phyloP scores from a whole-genome alignment of 768 basidiomycete species.

The Pleurotus cornucopiae region DNA sequence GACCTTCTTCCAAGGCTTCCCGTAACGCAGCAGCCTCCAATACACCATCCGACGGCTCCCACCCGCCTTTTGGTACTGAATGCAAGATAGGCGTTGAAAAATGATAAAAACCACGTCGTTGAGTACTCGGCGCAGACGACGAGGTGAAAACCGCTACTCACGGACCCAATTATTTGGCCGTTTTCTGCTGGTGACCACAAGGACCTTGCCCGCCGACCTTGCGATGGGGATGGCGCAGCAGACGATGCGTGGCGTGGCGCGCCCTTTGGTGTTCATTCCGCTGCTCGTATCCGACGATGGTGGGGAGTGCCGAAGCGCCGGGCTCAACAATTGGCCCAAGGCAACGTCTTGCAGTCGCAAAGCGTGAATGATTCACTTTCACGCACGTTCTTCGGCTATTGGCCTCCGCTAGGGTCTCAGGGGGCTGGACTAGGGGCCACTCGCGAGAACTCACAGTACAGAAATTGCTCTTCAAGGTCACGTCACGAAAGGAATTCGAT shows the following conservation, averaged over 20 bases:
- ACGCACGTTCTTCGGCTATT: conserved; percentile 53
- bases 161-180: conserved; percentile 81
- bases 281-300: conserved; percentile 5
- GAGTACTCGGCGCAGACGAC: not conserved
- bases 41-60: conserved; percentile 76
- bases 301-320: not conserved
- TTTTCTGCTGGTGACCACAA: conserved; percentile 83
- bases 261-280: conserved; percentile 64
- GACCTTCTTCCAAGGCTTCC: conserved; percentile 97
- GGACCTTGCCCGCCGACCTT: conserved; percentile 68
- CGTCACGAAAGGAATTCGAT: no score
- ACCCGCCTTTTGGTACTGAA: conserved; percentile 90
- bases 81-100: no score
- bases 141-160: conserved; percentile 45
- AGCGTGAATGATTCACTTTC: conserved; percentile 16
- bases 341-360: not conserved
- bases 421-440: no score
- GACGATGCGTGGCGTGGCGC: conserved; percentile 77
- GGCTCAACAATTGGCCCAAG: conserved; percentile 7
- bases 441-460: no score
- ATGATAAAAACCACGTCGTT: not conserved
- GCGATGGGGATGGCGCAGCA: conserved; percentile 88
- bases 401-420: not conserved
- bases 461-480: no score
- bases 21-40: conserved; percentile 86